phyloP scores from a whole-genome alignment of 495 filamentous ascomycete species.

The Penicillium chermesinum region DNA sequence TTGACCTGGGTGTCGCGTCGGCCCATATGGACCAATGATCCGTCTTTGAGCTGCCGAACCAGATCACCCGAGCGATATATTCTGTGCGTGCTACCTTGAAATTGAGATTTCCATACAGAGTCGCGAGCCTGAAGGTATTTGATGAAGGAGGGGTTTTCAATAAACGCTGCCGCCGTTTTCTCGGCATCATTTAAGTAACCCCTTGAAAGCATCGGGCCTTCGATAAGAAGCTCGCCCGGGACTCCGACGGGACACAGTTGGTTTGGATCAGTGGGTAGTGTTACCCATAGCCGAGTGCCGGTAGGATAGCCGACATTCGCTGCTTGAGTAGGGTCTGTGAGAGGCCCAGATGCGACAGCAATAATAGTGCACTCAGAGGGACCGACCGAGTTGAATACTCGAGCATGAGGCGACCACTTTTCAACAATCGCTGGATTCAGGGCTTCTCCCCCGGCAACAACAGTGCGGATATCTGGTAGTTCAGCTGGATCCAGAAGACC shows the following conservation, averaged over 20 bases:
- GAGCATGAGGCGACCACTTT: not conserved
- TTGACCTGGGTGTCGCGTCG: not conserved
- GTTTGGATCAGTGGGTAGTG: constrained; percentile 26
- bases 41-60: not conserved
- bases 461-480: not conserved
- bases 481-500: not conserved
- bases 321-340: not conserved
- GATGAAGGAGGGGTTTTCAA: constrained; percentile 26
- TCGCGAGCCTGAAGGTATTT: not conserved
- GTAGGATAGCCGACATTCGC: not conserved
- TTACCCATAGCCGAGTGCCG: constrained; percentile 27
- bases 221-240: constrained; percentile 41
- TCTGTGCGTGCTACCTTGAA: not conserved
- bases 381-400: constrained; percentile 36
- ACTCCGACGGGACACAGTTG: constrained; percentile 36
- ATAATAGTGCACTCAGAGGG: constrained; percentile 41
- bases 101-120: not conserved
- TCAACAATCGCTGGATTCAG: not conserved
- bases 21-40: not conserved
- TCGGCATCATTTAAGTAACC: constrained; percentile 36
- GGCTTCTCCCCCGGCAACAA: not conserved
- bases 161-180: constrained; percentile 31
- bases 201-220: constrained; percentile 36
- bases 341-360: constrained; percentile 1
- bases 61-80: not conserved